phyloP scores from a whole-genome alignment of 1,284 basidiomycete genomes.

The Peniophora sp. region DNA sequence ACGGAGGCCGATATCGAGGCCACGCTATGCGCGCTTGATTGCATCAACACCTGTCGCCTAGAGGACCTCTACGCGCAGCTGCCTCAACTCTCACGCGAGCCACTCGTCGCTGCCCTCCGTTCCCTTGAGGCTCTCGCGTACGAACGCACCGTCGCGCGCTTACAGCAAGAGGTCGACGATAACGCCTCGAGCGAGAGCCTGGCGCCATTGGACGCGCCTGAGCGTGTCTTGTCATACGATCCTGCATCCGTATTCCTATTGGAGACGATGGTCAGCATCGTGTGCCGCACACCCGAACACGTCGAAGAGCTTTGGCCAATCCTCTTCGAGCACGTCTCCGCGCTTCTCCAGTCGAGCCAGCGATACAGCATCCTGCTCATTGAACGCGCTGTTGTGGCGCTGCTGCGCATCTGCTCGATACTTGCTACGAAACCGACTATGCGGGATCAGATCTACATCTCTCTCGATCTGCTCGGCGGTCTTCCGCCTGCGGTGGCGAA shows the following conservation, averaged over 20 bases:
- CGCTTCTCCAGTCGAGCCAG: slow-evolving; percentile 68
- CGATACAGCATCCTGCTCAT: slow-evolving; percentile 87
- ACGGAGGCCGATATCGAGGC: slow-evolving; percentile 90
- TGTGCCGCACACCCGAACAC: slow-evolving; percentile 65
- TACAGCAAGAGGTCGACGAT: slow-evolving; percentile 64
- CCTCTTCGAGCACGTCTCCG: slow-evolving; percentile 85
- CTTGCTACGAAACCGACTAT: slow-evolving; percentile 71
- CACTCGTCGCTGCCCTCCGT: slow-evolving; percentile 75
- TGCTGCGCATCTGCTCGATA: slow-evolving; percentile 74
- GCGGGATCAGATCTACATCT: slow-evolving; percentile 89
- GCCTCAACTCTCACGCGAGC: slow-evolving; percentile 69
- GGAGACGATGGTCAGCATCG: slow-evolving; percentile 89
- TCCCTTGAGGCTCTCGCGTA: slow-evolving; percentile 89
- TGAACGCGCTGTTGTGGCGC: slow-evolving; percentile 91
- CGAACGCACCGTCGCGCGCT: slow-evolving; percentile 69
- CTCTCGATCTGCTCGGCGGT: slow-evolving; percentile 83
- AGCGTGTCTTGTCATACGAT: slow-evolving; percentile 71
- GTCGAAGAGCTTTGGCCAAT: slow-evolving; percentile 90
- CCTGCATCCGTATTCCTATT: slow-evolving; percentile 90
- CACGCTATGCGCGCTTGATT: slow-evolving; percentile 92
- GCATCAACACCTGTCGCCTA: slow-evolving; percentile 87
- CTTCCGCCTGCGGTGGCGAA: slow-evolving; percentile 74
- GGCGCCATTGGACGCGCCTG: slow-evolving; percentile 22
- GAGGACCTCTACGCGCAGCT: slow-evolving; percentile 94
- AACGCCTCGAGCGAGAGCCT: slow-evolving; percentile 23